These are phyloP conservation scores for Rhododendron kiyosumense DNA, from an alignment of 148 eudicot genomes.

Conservation along the genomic window DNA sequence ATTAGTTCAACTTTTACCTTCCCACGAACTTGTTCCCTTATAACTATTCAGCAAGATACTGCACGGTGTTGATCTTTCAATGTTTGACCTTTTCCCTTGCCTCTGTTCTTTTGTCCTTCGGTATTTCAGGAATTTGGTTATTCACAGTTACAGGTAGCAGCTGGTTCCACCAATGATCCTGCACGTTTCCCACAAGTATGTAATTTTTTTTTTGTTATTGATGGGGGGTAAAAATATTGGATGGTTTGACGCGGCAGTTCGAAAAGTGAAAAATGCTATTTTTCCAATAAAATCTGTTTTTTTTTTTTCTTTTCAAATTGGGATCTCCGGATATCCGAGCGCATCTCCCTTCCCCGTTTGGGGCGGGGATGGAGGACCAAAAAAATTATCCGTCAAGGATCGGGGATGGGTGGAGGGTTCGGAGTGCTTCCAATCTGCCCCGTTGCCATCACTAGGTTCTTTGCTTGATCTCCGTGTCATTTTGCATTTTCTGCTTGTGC, in stretches of 20 bases:
- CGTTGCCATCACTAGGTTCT: not conserved
- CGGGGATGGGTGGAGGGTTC: too few species aligned
- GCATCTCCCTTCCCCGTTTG: too few species aligned
- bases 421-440: too few species aligned
- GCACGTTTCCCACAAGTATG: conserved; percentile 62
- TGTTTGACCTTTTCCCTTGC: not conserved
- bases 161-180: conserved; percentile 35
- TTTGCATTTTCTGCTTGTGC: not conserved
- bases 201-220: not conserved
- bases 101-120: not conserved
- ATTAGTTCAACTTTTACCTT: not conserved
- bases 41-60: not conserved
- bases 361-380: too few species aligned
- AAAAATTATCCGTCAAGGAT: too few species aligned
- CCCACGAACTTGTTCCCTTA: not conserved
- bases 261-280: too few species aligned
- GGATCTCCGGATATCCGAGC: too few species aligned
- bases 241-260: conserved; percentile 59
- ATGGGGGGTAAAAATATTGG: conserved; percentile 34
- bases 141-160: conserved; percentile 35
- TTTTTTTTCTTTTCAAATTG: too few species aligned
- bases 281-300: too few species aligned
- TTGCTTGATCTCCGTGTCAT: not conserved
- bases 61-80: not conserved
- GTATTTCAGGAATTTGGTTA: conserved; percentile 45